These are phyloP conservation scores for Hymenotorrendiella dingleyae DNA, from an alignment of 2,329 filamentous ascomycete species.

Conservation along the genomic window DNA sequence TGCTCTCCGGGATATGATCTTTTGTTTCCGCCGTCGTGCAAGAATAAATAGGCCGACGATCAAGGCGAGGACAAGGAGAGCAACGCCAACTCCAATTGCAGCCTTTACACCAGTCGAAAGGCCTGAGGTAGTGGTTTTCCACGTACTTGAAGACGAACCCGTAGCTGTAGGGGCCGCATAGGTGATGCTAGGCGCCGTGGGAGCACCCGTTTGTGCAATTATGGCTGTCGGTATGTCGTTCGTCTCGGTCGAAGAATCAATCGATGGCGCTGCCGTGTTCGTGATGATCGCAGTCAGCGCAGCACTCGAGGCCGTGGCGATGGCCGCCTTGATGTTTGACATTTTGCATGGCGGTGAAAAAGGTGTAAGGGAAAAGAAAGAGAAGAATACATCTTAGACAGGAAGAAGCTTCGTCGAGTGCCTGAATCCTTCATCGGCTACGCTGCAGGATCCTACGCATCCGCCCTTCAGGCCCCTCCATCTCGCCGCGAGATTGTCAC, in stretches of 20 bases:
- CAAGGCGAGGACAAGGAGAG: conserved; percentile 25
- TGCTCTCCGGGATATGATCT: background rate
- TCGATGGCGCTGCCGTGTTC: no score
- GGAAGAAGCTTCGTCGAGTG: no score
- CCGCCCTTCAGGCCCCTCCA: no score
- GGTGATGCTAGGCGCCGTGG: background rate
- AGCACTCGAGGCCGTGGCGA: no score
- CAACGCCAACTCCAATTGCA: conserved; percentile 30
- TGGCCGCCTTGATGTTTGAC: no score
- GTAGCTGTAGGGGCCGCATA: background rate
- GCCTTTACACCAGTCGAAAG: conserved; percentile 13
- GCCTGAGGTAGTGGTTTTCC: background rate
- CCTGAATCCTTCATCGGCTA: no score
- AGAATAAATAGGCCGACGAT: conserved; percentile 26
- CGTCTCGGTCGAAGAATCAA: background rate
- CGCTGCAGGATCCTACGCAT: no score
- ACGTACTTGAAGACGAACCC: background rate
- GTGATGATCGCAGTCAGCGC: no score
- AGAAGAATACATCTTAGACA: no score
- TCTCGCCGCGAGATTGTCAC: no score
- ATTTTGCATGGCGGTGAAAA: no score
- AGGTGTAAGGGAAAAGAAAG: no score
- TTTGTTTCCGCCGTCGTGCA: conserved; percentile 24
- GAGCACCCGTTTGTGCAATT: background rate
- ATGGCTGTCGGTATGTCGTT: conserved; percentile 2